Conservation (phyloP, 345 rosid genomes). For the Conringia planisiliqua region DNA sequence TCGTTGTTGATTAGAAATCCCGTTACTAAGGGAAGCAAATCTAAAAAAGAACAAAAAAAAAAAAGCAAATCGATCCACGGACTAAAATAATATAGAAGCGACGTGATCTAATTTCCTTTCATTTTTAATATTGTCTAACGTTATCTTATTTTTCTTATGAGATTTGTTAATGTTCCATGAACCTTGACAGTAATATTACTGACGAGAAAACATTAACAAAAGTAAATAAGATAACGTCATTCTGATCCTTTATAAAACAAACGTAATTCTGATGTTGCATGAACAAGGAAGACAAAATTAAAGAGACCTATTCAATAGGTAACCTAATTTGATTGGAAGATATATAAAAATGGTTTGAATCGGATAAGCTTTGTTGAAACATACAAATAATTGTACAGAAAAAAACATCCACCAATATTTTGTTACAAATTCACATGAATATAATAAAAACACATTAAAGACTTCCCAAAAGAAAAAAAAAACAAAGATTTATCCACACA, state of each 20-base stretch:
- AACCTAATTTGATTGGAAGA: background rate
- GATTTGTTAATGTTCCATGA: background rate
- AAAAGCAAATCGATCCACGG: background rate
- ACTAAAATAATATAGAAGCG: background rate
- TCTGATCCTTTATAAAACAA: too few species aligned
- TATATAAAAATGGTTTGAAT: background rate
- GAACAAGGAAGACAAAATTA: background rate
- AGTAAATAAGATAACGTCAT: background rate
- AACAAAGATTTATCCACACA: conserved; percentile 29
- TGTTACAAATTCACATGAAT: conserved; percentile 30
- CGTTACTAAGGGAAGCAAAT: background rate
- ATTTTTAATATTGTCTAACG: background rate
- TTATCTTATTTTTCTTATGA: background rate
- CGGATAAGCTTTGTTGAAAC: conserved; percentile 21
- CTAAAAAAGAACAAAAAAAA: background rate
- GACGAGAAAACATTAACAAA: background rate
- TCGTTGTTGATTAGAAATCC: background rate
- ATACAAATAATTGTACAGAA: conserved; percentile 9
- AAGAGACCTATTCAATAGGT: background rate
- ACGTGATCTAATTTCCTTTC: background rate
- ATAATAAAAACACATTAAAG: conserved; percentile 6
- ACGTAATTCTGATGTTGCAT: background rate
- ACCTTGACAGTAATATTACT: background rate
- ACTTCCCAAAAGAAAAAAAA: conserved; percentile 7
- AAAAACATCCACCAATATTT: conserved; percentile 2